phyloP scores from a whole-genome alignment of 805 yeast genomes.

The Cyberlindnera nakhonratchasimensis region DNA sequence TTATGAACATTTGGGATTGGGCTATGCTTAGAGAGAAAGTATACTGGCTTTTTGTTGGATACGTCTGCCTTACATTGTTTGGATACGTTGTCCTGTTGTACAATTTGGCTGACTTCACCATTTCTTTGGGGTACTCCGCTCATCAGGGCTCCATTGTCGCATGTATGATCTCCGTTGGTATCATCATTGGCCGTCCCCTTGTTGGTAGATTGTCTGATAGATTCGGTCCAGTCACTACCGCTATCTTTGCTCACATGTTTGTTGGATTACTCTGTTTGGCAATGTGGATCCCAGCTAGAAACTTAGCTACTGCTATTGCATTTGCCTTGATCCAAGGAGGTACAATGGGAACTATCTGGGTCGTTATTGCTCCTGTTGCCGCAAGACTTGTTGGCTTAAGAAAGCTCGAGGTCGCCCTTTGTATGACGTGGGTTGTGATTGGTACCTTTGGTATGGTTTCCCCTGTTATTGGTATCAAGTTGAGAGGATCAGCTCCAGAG shows the following conservation, averaged over 20 bases:
- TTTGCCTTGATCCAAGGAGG: constrained; percentile 53
- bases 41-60: constrained; percentile 39
- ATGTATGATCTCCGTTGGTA: constrained; percentile 59
- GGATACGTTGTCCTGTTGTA: constrained; percentile 62
- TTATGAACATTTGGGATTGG: constrained; percentile 39
- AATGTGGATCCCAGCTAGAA: constrained; percentile 57
- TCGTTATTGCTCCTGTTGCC: constrained; percentile 47
- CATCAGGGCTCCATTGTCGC: constrained; percentile 55
- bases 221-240: constrained; percentile 49
- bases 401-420: constrained; percentile 45
- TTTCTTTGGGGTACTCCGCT: constrained; percentile 53
- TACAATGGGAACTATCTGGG: constrained; percentile 60
- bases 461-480: constrained; percentile 56
- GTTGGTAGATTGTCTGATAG: constrained; percentile 50
- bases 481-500: constrained; percentile 34
- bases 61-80: constrained; percentile 46
- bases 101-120: constrained; percentile 56
- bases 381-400: constrained; percentile 53
- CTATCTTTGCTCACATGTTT: constrained; percentile 35
- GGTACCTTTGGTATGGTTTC: constrained; percentile 52
- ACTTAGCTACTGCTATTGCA: constrained; percentile 50
- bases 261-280: constrained; percentile 42
- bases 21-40: constrained; percentile 38
- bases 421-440: constrained; percentile 50
- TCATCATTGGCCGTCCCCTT: constrained; percentile 51